A percentile compares a stretch with the other conserved stretches of the same genome.
Evolutionary conservation across 352 stramenopile species (phyloP).

Genomic region (Phytophthora agathidicida): DNA sequence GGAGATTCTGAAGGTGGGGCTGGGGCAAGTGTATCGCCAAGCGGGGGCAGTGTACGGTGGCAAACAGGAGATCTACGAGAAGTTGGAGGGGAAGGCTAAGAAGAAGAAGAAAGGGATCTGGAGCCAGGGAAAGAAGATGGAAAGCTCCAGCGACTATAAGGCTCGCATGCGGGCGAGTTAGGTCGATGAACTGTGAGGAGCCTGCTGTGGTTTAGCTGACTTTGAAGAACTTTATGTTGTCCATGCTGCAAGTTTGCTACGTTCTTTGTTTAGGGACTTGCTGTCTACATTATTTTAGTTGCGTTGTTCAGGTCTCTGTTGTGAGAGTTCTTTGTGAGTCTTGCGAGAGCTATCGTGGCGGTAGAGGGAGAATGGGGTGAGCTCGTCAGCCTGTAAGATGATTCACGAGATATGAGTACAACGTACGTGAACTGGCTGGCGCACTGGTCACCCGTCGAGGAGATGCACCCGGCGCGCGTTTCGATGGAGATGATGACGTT

Average conservation of each 20-base stretch:
- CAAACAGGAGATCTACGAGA: constrained; percentile 68
- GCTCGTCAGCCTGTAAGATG: constrained; percentile 4
- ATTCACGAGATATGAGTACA: neutral
- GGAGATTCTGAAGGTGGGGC: constrained; percentile 79
- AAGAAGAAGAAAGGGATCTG: constrained; percentile 78
- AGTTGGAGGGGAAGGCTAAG: constrained; percentile 65
- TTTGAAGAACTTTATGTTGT: too few relatives aligned
- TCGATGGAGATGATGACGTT: constrained; percentile 26
- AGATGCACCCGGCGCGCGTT: constrained; percentile 21
- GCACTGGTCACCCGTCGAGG: constrained; percentile 33
- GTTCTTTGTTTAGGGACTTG: neutral
- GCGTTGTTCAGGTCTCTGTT: constrained; percentile 10
- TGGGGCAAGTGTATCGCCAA: constrained; percentile 80
- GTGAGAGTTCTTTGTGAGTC: constrained; percentile 25
- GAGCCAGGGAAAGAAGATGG: constrained; percentile 74
- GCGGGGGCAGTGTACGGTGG: constrained; percentile 83
- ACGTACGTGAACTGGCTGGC: constrained; percentile 35
- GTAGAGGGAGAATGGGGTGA: neutral
- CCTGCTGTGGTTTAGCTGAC: too few relatives aligned
- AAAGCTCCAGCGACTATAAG: constrained; percentile 82
- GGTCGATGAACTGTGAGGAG: neutral
- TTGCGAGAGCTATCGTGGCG: constrained; percentile 18
- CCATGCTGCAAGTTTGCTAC: neutral
- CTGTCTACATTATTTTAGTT: constrained; percentile 28
- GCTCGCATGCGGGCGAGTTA: constrained; percentile 60